Evolutionary conservation across 2,329 filamentous ascomycete species (phyloP), one percentile per base, ranked within the genome.

Genomic region (Tricladium varicosporioides): DNA sequence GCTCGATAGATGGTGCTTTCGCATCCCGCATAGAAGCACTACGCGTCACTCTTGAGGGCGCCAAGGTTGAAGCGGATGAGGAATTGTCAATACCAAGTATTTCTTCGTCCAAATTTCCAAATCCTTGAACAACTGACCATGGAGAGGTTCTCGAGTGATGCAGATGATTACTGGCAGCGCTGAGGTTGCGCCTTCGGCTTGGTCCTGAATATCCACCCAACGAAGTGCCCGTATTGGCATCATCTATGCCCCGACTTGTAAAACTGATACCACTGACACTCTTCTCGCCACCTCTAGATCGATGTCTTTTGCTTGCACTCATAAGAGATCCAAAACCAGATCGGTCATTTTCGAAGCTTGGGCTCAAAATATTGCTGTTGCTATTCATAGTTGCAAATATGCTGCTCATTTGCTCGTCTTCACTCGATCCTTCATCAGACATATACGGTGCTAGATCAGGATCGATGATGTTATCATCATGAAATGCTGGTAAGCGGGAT

Each of bases 401-500:
- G 68, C 88, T 92, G 68, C 88, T 92, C 74, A 92, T 87, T 65
- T 95, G 90, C 63, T 99, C 92, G 66, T 96, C 92, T 40, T 89
- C 93, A 66, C 91, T 97, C 1, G 92, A 96, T 48, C 90, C 92
- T 65, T 90, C 87, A 70, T 99, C 94, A 5, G 94, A 99, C 80
- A 99, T 89, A 73, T 95, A 99, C 33, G 91, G 89, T 5, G 92
- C 93, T 53, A 99, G 78, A 68, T 99, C 94, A 1, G 94, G 94
- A 70, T 99, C 94, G 65, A 99, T 97, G 65, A 99, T 96, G 69
- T 94, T 97, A 76, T 99, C 94, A 69, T 94, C 92, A 71, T 99
- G 94, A 66, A 99, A 97, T n/a, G 92, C 92, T 14, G 92, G 88
- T 36, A 96, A 80, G 44, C 85, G 84, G 7, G 84, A 77, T 61